A percentile compares a stretch with the other conserved stretches of the same genome.
phyloP scores from a whole-genome alignment of 768 basidiomycete genomes.

The Auriscalpium microsporum region DNA sequence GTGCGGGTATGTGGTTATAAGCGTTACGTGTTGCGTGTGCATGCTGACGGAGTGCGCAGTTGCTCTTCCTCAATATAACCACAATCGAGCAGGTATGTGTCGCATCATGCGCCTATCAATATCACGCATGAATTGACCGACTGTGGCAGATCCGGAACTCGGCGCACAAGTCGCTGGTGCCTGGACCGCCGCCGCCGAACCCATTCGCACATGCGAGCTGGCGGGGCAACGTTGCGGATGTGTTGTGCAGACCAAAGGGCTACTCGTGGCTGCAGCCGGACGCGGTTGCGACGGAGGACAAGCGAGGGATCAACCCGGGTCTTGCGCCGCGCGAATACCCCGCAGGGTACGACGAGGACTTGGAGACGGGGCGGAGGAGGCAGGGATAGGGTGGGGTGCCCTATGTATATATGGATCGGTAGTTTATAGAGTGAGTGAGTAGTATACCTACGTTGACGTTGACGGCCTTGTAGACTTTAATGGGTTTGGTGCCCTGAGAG shows the following conservation, averaged over 20 bases:
- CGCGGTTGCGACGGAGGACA: constrained; percentile 60
- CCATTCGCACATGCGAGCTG: constrained; percentile 80
- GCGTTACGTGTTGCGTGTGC: background rate
- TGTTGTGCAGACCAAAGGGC: constrained; percentile 74
- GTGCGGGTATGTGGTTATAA: constrained; percentile 52
- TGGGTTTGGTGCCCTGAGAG: background rate
- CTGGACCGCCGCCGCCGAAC: constrained; percentile 64
- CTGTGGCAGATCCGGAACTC: constrained; percentile 68
- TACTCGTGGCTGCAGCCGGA: constrained; percentile 70
- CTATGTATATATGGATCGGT: background rate
- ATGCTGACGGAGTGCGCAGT: constrained; percentile 30
- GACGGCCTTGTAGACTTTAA: background rate
- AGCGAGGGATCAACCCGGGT: constrained; percentile 69
- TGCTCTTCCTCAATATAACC: constrained; percentile 80
- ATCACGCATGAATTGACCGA: no score
- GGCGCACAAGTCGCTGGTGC: constrained; percentile 63
- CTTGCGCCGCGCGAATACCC: constrained; percentile 19
- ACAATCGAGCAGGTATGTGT: constrained; percentile 87
- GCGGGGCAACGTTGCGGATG: constrained; percentile 63
- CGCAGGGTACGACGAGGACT: constrained; percentile 1
- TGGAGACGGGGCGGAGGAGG: constrained; percentile 13
- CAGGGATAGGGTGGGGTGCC: background rate
- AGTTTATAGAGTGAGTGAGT: no score
- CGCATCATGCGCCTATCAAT: background rate
- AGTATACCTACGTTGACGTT: background rate